Base-by-base conservation (phyloP, 1,284 basidiomycete genomes). In the Puccinia hordei region DNA sequence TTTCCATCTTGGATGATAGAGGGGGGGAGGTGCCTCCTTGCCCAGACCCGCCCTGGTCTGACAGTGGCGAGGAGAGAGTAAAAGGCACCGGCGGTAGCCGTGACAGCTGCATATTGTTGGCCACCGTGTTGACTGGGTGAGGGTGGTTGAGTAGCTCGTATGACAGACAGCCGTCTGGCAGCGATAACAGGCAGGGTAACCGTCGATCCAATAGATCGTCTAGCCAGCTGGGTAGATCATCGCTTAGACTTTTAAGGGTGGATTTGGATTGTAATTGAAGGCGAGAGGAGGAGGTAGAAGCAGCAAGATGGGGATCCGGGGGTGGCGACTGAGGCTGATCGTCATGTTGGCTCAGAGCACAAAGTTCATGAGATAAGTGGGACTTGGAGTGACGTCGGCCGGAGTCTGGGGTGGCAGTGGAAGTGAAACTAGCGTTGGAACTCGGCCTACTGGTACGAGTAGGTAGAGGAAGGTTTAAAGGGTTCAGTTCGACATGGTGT, bases 161-260 rank as follows among this genome's bases (percentile, higher is more conserved):
- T 17, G 78, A 80, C 19, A 80, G 78, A 53, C 68, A 73, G n/a
- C 78, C 78, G 51, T 65, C 69, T 5, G 78, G 78, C 19, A 80
- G 44, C 19, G 69, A 51, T 24, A 80, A 49, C 15, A 80, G 57
- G 6, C 69, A 33, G 12, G 78, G 78, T 33, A 80, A 15, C 17
- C 78, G 35, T 63, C 38, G 53, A 73, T 63, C 68, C 19, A 80
- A 46, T 46, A 80, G 61, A 53, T 80, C 78, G 38, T 80, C 69
- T 41, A 80, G 63, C 78, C 78, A 80, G 46, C 35, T 65, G 24
- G 78, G 69, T 10, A 80, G 59, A 61, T 73, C 30, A 1, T 80
- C 59, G 17, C 13, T 22, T 2, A 13, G 49, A 55, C 22, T 72
- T 72, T 55, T 72, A 10, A 19, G 1, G 19, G 27, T 46, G 4